Base-by-base conservation (phyloP, 2,329 filamentous ascomycete genomes). In the Alternaria infectoria region DNA sequence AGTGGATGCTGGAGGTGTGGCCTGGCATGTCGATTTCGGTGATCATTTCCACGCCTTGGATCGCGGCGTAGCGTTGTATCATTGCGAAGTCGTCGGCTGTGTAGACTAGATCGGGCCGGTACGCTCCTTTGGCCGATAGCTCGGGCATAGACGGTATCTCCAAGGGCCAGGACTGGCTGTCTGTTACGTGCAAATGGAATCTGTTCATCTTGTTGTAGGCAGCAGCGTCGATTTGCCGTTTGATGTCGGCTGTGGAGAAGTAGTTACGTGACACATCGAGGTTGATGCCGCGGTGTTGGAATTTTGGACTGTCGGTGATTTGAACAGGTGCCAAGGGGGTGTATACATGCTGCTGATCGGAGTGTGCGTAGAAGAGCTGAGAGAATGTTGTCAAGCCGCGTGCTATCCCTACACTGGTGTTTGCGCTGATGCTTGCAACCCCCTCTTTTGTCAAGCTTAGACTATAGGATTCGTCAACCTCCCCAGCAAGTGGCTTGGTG, bases 151-250 rank as follows among this genome's bases (percentile, higher is more conserved):
- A 80, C 1, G 92, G 91, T 54, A 97, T 90, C 69, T 93, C 92
- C 23, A 97, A 83, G 0, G 93, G 93, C 91, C 93, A 96, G 5
- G 92, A 92, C 79, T 96, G 93, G 15, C 90, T 89, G 79, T 96
- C 93, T 5, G 92, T 96, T 61, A 90, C 85, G 82, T 96, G 93
- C 57, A 95, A 83, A 79, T 96, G 93, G 59, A 96, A 85, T 6
- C 89, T 86, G 81, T 96, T 96, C 84, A 96, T 86, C 82, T 96
- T 96, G 82, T 90, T 93, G 86, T 89, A 93, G 2, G 91, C 83
- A 68, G 91, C 81, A 44, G 89, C 91, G 74, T 96, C 91, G 68
- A 97, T 91, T 57, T 89, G 92, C 54, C 89, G 88, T 73, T 89
- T 85, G 69, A 97, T 89, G 71, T 91, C 87, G 4, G 83, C 77